These are phyloP conservation scores for Polygonum aviculare DNA, from an alignment of 148 eudicot genomes.

Conservation along the genomic window DNA sequence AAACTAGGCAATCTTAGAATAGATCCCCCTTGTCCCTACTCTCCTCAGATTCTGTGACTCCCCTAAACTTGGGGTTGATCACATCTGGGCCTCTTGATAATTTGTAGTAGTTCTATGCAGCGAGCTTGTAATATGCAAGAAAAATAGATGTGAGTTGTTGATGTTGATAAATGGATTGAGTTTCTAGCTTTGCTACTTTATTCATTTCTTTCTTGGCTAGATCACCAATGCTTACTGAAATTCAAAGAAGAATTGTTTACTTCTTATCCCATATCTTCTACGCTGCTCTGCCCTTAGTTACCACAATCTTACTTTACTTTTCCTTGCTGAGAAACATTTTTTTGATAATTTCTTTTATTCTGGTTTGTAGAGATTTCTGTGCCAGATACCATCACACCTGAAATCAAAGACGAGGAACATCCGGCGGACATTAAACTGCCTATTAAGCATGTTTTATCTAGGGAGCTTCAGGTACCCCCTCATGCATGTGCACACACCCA, in stretches of 20 bases:
- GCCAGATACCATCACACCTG: slow-evolving; percentile 39
- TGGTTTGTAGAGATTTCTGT: slow-evolving; percentile 34
- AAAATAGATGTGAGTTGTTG: no score
- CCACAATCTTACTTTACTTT: not conserved
- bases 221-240: not conserved
- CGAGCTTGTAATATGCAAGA: no score
- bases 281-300: not conserved
- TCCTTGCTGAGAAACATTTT: not conserved
- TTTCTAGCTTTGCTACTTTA: no score
- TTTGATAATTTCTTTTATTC: not conserved
- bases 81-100: no score
- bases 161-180: no score
- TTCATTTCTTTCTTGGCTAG: no score
- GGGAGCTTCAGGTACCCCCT: slow-evolving; percentile 60
- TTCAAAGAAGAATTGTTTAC: not conserved
- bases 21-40: no score
- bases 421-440: slow-evolving; percentile 67
- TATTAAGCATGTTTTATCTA: slow-evolving; percentile 58
- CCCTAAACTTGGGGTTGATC: no score
- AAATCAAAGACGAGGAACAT: slow-evolving; percentile 40
- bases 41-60: no score
- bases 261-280: not conserved
- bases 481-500: not conserved
- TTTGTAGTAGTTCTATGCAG: no score
- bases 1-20: no score